Conservation (phyloP, 495 filamentous ascomycete species). For the Xylaria palmicola region DNA sequence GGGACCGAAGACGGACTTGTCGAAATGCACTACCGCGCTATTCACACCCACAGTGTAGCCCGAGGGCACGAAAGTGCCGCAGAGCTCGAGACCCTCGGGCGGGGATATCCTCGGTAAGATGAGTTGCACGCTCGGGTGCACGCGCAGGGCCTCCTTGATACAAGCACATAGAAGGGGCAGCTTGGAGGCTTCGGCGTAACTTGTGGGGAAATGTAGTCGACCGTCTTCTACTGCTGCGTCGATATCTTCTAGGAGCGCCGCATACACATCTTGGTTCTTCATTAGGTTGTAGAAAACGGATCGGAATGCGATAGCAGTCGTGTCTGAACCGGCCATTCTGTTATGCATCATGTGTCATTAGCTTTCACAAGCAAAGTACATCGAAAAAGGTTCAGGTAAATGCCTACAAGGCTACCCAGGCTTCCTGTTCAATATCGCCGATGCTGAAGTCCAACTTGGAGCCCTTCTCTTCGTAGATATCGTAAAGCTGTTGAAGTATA, state of each 20-base stretch:
- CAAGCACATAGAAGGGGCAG: conserved; percentile 55
- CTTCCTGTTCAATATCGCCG: conserved; percentile 6
- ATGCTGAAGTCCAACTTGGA: not conserved
- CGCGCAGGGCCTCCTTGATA: conserved; percentile 56
- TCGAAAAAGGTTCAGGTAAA: not conserved
- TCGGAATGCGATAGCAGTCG: conserved; percentile 47
- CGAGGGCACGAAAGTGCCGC: conserved; percentile 28
- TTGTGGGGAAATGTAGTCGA: conserved; percentile 33
- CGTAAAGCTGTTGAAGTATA: conserved; percentile 15
- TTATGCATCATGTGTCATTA: not conserved
- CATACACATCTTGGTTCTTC: conserved; percentile 40
- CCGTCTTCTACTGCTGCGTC: conserved; percentile 34
- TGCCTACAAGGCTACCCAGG: conserved; percentile 12
- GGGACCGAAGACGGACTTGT: conserved; percentile 29
- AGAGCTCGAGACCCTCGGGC: conserved; percentile 27
- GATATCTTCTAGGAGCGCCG: conserved; percentile 41
- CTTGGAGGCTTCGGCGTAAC: conserved; percentile 44
- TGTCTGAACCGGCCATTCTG: conserved; percentile 46
- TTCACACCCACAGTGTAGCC: conserved; percentile 31
- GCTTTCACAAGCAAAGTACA: not conserved
- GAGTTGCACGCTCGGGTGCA: conserved; percentile 51
- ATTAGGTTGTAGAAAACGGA: conserved; percentile 51
- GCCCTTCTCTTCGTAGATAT: conserved; percentile 5
- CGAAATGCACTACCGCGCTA: conserved; percentile 24
- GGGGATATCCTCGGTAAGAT: conserved; percentile 41